phyloP scores from a whole-genome alignment of 73 alveolate species.

The Blepharisma japonicum region DNA sequence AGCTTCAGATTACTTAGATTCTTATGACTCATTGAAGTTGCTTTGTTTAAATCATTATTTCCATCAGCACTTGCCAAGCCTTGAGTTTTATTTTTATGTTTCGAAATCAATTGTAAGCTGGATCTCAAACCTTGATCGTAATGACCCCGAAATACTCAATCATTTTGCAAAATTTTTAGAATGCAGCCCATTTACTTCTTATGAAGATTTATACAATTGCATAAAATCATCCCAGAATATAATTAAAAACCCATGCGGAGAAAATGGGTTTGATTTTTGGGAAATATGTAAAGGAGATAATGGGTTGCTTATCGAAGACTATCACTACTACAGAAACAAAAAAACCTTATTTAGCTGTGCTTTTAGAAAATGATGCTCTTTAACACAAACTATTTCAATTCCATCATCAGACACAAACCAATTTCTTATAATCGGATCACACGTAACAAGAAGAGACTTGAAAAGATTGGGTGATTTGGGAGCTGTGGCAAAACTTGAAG shows the following conservation, averaged over 20 bases:
- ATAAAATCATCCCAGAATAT: not conserved
- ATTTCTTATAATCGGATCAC: not conserved
- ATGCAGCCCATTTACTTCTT: too few species aligned
- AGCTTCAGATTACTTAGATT: too few species aligned
- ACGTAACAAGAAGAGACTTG: not conserved
- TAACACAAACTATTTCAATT: not conserved
- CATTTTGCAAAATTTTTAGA: too few species aligned
- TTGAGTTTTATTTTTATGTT: too few species aligned
- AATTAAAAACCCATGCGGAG: conserved; percentile 8
- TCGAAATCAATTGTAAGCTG: too few species aligned
- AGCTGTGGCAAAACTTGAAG: too few species aligned
- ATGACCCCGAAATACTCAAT: too few species aligned
- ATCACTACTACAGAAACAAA: not conserved
- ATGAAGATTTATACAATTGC: too few species aligned
- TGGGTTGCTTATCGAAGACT: not conserved
- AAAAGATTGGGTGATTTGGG: not conserved
- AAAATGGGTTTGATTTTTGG: not conserved
- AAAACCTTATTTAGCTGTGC: not conserved
- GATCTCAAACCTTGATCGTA: too few species aligned
- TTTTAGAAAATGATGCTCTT: conserved; percentile 1
- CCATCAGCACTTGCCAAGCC: too few species aligned
- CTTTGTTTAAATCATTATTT: too few species aligned
- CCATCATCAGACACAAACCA: not conserved
- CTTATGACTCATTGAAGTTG: too few species aligned
- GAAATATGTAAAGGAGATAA: not conserved